Evolutionary conservation across 2,329 filamentous ascomycete genomes (phyloP).

Genomic region (Daldinia sp.): DNA sequence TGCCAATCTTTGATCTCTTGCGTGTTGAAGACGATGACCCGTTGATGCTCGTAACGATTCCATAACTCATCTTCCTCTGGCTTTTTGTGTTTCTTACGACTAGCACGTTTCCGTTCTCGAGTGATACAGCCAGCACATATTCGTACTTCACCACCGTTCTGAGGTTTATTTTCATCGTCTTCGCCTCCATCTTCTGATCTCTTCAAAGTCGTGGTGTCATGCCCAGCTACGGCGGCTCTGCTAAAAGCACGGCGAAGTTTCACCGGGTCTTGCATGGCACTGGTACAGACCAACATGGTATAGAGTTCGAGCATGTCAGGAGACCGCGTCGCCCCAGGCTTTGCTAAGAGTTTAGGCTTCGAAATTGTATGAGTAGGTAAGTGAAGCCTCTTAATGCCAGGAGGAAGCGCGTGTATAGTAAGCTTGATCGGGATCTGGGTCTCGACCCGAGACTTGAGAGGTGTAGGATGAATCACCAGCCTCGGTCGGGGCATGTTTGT

Average conservation of each 20-base stretch:
- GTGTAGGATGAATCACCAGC: conserved; percentile 74
- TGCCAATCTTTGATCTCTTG: conserved; percentile 89
- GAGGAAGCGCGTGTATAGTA: conserved; percentile 79
- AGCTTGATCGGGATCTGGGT: conserved; percentile 94
- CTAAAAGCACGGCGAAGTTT: conserved; percentile 76
- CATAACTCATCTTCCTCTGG: conserved; percentile 92
- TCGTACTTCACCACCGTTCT: conserved; percentile 92
- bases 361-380: conserved; percentile 92
- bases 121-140: conserved; percentile 94
- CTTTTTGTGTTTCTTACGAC: conserved; percentile 92
- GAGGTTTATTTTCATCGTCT: conserved; percentile 76
- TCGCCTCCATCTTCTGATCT: conserved; percentile 59
- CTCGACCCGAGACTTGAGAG: conserved; percentile 90
- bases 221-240: conserved; percentile 62
- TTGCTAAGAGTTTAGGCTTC: conserved; percentile 90
- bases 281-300: conserved; percentile 89
- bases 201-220: conserved; percentile 47
- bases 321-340: conserved; percentile 72
- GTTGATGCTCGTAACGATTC: conserved; percentile 80
- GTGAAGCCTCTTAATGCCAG: conserved; percentile 82
- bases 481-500: conserved; percentile 50
- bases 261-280: conserved; percentile 82
- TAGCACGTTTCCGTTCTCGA: conserved; percentile 89
- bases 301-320: conserved; percentile 83
- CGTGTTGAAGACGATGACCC: conserved; percentile 93